These are phyloP conservation scores for Kodamaea restingae DNA, from an alignment of 805 yeast species.

Conservation along the genomic window DNA sequence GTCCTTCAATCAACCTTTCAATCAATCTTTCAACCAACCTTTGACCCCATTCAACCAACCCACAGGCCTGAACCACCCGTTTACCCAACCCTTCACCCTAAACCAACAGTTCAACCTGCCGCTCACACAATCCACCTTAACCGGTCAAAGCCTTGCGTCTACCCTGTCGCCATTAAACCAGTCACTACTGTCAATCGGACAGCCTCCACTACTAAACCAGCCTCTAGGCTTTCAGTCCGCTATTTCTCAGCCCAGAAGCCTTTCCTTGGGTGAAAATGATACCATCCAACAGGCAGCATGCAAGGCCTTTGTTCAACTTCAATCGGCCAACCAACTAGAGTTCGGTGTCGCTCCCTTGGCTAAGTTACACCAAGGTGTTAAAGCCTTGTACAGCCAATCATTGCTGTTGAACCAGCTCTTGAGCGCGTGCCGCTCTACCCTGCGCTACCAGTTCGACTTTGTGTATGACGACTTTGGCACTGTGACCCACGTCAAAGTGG, in stretches of 20 bases:
- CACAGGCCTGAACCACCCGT: too few species aligned
- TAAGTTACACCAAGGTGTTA: constrained; percentile 31
- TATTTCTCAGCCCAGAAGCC: background rate
- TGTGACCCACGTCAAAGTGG: constrained; percentile 40
- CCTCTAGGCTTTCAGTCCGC: background rate
- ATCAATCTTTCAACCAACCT: background rate
- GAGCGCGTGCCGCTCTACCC: constrained; percentile 21
- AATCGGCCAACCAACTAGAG: constrained; percentile 32
- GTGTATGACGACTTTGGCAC: constrained; percentile 44
- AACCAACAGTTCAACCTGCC: too few species aligned
- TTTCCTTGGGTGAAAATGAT: constrained; percentile 15
- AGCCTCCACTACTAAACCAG: background rate
- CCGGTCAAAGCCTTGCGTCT: too few species aligned
- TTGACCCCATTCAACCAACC: background rate
- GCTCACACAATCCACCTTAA: too few species aligned
- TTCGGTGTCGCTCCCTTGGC: constrained; percentile 34
- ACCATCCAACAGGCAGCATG: constrained; percentile 41
- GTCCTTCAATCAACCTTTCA: background rate
- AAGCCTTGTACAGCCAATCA: constrained; percentile 24
- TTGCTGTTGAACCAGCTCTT: constrained; percentile 32
- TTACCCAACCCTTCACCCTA: too few species aligned
- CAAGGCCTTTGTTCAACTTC: constrained; percentile 36
- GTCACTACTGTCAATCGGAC: background rate
- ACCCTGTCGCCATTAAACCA: background rate
- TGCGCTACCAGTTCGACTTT: constrained; percentile 37